Evolutionary conservation across 805 yeast species (phyloP), one percentile per base, ranked within the genome.

Genomic region (Myxozyma udenii): DNA sequence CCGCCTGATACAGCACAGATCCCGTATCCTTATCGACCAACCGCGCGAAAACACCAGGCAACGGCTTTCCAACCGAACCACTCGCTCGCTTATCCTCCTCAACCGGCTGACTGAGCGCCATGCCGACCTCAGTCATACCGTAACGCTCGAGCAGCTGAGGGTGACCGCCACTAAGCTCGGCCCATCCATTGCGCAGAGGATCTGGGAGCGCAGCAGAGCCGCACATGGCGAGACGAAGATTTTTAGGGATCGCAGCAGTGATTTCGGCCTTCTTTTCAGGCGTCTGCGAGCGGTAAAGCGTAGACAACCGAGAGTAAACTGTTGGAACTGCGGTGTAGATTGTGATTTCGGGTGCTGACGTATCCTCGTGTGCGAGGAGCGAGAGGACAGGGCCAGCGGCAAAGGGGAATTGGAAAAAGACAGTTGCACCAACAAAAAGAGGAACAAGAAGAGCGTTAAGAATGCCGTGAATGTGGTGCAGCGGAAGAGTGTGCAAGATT

Each of bases 81-180:
- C 58, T 51, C 16, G 42, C 40, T 5, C 70, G 61, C 37, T 53
- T 41, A 1, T 40, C 28, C 11, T 60, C 57, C 14, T 62, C 62
- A n/a, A 63, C 39, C 1, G 68, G 64, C 52, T 66, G 70, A 19
- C 54, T 43, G 12, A 66, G 52, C 11, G 70, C 67, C 56, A 66
- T 66, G 12, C 70, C 70, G 22, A 69, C 68, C 47, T 66, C 70
- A n/a, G 70, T 67, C 70, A 66, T 66, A 19, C 70, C 70, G 42
- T 66, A 66, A 21, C 70, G 49, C 51, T 66, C 70, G 7, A 66
- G 62, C 24, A 66, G 55, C 14, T 67, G 66, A 7, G 65, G 66
- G 22, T 60, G 47, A 14, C 66, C 66, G 12, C 62, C 62, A 4
- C 65, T 53, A 24, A 66, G 42, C 39, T 41, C 35, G 23, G 64